phyloP scores from a whole-genome alignment of 495 filamentous ascomycete species.

The Echria macrotheca region DNA sequence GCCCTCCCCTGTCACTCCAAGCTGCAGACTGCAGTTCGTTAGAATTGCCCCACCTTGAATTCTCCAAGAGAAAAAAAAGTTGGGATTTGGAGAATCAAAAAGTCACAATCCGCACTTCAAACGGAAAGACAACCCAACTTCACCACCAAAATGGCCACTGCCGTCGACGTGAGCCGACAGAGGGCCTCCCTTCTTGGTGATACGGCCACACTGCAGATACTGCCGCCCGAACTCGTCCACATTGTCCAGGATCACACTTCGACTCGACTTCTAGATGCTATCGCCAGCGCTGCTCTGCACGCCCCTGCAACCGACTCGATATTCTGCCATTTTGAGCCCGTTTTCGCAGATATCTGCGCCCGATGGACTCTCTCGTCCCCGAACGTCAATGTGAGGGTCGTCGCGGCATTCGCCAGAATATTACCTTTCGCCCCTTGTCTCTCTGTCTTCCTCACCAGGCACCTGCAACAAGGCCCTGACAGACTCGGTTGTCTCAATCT shows the following conservation, averaged over 20 bases:
- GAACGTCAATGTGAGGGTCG: slow-evolving; percentile 43
- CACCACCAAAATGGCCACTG: slow-evolving; percentile 36
- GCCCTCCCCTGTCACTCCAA: not conserved
- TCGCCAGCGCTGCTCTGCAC: slow-evolving; percentile 62
- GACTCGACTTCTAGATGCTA: slow-evolving; percentile 60
- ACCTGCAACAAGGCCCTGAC: slow-evolving; percentile 18
- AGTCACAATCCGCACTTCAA: too few species aligned
- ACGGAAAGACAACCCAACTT: too few species aligned
- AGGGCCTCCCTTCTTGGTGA: slow-evolving; percentile 35
- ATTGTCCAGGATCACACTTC: slow-evolving; percentile 59
- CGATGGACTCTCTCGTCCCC: slow-evolving; percentile 55
- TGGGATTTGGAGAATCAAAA: slow-evolving; percentile 13
- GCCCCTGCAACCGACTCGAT: slow-evolving; percentile 59
- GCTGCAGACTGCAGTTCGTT: not conserved
- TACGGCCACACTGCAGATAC: slow-evolving; percentile 40
- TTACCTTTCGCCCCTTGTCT: slow-evolving; percentile 74
- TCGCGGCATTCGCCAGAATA: slow-evolving; percentile 72
- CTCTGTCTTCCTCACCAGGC: slow-evolving; percentile 42
- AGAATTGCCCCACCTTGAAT: slow-evolving; percentile 21
- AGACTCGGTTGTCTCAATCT: slow-evolving; percentile 18
- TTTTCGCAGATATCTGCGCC: slow-evolving; percentile 75
- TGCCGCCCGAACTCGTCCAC: slow-evolving; percentile 60
- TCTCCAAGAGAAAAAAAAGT: slow-evolving; percentile 31
- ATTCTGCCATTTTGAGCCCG: slow-evolving; percentile 61
- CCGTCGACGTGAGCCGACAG: slow-evolving; percentile 38